These are phyloP conservation scores for Rhodotorula sp. DNA, from an alignment of 1,284 basidiomycete species.

Conservation along the genomic window DNA sequence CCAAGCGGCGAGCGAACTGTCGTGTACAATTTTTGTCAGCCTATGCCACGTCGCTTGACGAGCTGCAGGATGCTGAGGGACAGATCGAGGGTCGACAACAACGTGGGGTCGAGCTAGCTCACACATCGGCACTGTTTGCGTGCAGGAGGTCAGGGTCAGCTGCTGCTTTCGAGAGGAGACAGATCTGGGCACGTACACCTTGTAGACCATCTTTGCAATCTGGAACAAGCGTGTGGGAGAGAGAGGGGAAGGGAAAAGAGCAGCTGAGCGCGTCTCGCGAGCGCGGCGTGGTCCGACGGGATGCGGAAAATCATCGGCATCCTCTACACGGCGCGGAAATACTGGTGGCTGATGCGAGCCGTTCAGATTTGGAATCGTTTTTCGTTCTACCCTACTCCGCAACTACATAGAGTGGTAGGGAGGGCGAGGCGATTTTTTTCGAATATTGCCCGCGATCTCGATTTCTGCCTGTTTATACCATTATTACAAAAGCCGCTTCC, in stretches of 20 bases:
- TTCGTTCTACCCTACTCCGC: too few species aligned
- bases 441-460: too few species aligned
- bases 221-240: background rate
- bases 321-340: background rate
- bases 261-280: background rate
- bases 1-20: constrained; percentile 45
- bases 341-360: too few species aligned
- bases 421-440: too few species aligned
- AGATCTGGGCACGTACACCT: constrained; percentile 23
- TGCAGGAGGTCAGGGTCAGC: constrained; percentile 6
- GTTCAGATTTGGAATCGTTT: too few species aligned
- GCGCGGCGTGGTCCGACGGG: background rate
- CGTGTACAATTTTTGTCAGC: background rate
- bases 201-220: constrained; percentile 28
- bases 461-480: too few species aligned
- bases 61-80: too few species aligned
- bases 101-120: constrained; percentile 6
- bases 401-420: too few species aligned
- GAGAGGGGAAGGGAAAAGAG: background rate
- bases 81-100: background rate
- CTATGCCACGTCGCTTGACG: too few species aligned
- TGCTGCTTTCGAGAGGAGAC: too few species aligned
- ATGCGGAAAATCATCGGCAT: background rate
- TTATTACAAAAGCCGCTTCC: too few species aligned
- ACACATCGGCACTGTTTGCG: constrained; percentile 34